phyloP scores from a whole-genome alignment of 176 grass and related monocot genomes.

The Saccharum officinarum region DNA sequence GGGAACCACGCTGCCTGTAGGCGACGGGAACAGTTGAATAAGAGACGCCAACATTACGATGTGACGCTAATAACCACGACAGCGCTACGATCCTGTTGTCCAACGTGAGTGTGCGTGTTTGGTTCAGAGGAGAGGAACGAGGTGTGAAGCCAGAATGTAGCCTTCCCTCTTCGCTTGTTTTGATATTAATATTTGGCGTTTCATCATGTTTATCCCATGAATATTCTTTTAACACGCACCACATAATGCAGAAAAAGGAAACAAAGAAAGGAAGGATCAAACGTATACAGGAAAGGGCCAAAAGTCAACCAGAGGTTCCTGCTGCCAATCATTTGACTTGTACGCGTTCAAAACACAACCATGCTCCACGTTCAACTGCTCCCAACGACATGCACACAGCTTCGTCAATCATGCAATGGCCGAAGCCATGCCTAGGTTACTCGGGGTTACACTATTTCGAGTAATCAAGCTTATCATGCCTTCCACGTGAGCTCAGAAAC shows the following conservation, averaged over 20 bases:
- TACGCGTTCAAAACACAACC: neutral
- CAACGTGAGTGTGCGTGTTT: neutral
- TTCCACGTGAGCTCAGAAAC: neutral
- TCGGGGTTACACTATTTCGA: neutral
- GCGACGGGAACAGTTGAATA: neutral
- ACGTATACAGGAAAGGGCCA: neutral
- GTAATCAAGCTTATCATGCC: neutral
- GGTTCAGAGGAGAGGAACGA: neutral
- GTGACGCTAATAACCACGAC: neutral
- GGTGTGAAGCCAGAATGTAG: neutral
- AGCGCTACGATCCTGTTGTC: neutral
- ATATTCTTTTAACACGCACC: neutral
- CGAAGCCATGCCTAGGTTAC: neutral
- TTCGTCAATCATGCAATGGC: neutral
- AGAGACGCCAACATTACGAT: neutral
- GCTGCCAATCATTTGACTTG: neutral
- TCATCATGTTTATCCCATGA: neutral
- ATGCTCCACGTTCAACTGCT: constrained; percentile 1
- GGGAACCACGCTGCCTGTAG: neutral
- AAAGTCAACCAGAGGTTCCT: neutral
- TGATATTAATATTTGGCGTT: neutral
- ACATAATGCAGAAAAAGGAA: neutral
- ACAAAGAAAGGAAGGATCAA: too few relatives aligned
- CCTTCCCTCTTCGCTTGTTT: too few relatives aligned
- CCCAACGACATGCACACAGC: neutral